A percentile compares a stretch with the other conserved stretches of the same genome.
phyloP scores from a whole-genome alignment of 352 stramenopile genomes.

The Globisporangium emineosum region DNA sequence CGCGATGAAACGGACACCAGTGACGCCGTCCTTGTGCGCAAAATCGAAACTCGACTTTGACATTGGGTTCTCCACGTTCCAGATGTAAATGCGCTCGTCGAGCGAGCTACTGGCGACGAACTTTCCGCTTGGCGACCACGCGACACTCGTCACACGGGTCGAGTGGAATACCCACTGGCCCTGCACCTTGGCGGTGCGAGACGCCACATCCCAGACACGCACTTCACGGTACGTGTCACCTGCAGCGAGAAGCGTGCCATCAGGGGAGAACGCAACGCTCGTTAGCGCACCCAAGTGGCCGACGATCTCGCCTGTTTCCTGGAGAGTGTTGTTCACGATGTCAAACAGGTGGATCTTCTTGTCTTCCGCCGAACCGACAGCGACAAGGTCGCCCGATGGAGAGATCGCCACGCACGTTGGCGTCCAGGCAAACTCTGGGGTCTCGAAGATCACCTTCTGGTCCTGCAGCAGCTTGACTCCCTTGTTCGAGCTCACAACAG shows the following conservation, averaged over 20 bases:
- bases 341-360: slow-evolving; percentile 89
- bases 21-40: slow-evolving; percentile 82
- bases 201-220: slow-evolving; percentile 85
- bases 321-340: slow-evolving; percentile 58
- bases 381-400: slow-evolving; percentile 64
- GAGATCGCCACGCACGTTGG: slow-evolving; percentile 76
- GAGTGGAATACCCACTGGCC: slow-evolving; percentile 96
- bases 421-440: slow-evolving; percentile 73
- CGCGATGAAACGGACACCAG: slow-evolving; percentile 61
- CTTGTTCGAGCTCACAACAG: slow-evolving; percentile 77
- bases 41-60: slow-evolving; percentile 73
- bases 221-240: slow-evolving; percentile 89
- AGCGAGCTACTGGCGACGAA: slow-evolving; percentile 91
- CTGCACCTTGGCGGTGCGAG: slow-evolving; percentile 83
- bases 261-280: slow-evolving; percentile 79
- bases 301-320: slow-evolving; percentile 60
- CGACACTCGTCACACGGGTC: slow-evolving; percentile 90
- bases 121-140: slow-evolving; percentile 91
- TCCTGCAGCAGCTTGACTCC: slow-evolving; percentile 77
- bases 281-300: slow-evolving; percentile 78
- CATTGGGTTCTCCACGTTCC: slow-evolving; percentile 83
- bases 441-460: slow-evolving; percentile 71
- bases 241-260: slow-evolving; percentile 79
- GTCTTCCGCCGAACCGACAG: slow-evolving; percentile 77
- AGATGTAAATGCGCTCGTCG: slow-evolving; percentile 97